phyloP scores from a whole-genome alignment of 805 yeast genomes.

The Ogataea glucozyma region DNA sequence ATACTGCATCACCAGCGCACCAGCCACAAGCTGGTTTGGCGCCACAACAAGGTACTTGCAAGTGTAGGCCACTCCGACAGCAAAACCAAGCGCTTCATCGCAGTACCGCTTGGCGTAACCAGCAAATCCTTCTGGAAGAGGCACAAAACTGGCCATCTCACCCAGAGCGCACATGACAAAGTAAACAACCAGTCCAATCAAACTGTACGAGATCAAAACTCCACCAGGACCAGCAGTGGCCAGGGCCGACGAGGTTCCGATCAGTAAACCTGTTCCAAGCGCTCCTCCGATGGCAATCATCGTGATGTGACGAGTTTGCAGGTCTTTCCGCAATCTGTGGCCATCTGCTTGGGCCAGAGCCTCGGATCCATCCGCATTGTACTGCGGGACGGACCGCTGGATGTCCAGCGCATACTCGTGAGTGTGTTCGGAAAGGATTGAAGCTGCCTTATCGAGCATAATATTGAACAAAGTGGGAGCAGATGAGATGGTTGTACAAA shows the following conservation, averaged over 20 bases:
- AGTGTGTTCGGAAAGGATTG: slow-evolving; percentile 34
- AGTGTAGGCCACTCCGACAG: slow-evolving; percentile 55
- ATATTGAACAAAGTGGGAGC: too few species aligned
- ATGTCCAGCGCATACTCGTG: slow-evolving; percentile 50
- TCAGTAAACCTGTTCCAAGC: slow-evolving; percentile 75
- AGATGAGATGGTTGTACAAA: too few species aligned
- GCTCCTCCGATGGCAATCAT: slow-evolving; percentile 83
- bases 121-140: slow-evolving; percentile 56
- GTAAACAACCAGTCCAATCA: slow-evolving; percentile 71
- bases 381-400: slow-evolving; percentile 37
- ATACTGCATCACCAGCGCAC: slow-evolving; percentile 52
- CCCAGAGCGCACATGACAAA: slow-evolving; percentile 61
- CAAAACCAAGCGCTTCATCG: slow-evolving; percentile 56
- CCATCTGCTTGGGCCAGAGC: slow-evolving; percentile 42
- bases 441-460: slow-evolving; percentile 7
- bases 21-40: slow-evolving; percentile 60
- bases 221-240: slow-evolving; percentile 71
- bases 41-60: slow-evolving; percentile 54
- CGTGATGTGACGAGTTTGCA: slow-evolving; percentile 52
- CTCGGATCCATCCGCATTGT: slow-evolving; percentile 16
- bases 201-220: slow-evolving; percentile 60
- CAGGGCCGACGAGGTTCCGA: slow-evolving; percentile 74
- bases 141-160: slow-evolving; percentile 56
- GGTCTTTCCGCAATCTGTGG: slow-evolving; percentile 45
- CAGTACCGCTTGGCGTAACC: slow-evolving; percentile 55